phyloP scores from a whole-genome alignment of 108 stramenopile genomes.

The Nitzschia inconspicua region DNA sequence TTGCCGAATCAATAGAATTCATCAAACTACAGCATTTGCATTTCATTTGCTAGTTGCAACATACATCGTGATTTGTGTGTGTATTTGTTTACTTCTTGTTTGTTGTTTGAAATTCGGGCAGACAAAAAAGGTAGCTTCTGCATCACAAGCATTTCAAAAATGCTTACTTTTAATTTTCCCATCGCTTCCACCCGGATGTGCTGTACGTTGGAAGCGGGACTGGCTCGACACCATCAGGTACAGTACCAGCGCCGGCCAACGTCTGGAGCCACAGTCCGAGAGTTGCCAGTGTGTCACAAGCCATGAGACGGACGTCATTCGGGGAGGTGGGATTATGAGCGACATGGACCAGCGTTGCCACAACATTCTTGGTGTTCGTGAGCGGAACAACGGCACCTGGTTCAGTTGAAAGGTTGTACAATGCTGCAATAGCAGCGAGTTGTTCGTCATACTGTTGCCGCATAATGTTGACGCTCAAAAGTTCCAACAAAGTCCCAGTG shows the following conservation, averaged over 20 bases:
- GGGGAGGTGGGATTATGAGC: constrained; percentile 63
- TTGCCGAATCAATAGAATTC: no score
- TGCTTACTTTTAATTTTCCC: constrained; percentile 60
- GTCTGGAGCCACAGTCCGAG: constrained; percentile 84
- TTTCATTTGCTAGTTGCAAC: no score
- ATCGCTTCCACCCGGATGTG: constrained; percentile 73
- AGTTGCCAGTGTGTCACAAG: constrained; percentile 76
- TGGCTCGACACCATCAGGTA: constrained; percentile 51
- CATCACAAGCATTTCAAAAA: no score
- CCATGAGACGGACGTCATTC: constrained; percentile 50
- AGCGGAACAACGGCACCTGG: constrained; percentile 75
- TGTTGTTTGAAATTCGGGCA: no score
- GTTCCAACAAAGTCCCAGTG: constrained; percentile 39
- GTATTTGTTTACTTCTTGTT: no score
- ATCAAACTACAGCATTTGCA: no score
- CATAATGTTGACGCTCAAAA: constrained; percentile 64
- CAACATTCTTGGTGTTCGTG: constrained; percentile 77
- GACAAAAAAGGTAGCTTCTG: no score
- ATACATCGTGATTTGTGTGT: no score
- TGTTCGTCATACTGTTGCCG: constrained; percentile 60
- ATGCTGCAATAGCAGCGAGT: constrained; percentile 60
- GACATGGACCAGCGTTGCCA: constrained; percentile 74
- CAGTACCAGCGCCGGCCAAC: constrained; percentile 64
- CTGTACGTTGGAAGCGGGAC: constrained; percentile 68
- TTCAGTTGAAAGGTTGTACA: constrained; percentile 79